Percentiles rank a stretch among this genome's conserved stretches.
Evolutionary conservation across 2,329 filamentous ascomycete genomes (phyloP).

Genomic region (Ambrosiella xylebori): DNA sequence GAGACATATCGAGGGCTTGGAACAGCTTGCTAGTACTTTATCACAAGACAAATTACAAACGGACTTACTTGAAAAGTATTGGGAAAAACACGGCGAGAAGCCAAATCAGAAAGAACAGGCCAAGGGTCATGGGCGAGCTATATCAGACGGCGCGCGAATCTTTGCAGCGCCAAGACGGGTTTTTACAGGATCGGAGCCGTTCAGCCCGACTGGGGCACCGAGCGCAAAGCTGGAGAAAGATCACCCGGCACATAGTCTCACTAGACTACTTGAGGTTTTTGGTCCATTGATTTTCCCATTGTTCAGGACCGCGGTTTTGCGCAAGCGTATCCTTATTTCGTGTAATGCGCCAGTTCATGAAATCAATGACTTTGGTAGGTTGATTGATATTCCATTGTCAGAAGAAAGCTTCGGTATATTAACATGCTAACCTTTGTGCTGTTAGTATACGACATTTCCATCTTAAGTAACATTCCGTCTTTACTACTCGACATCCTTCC

Average conservation of each 20-base stretch:
- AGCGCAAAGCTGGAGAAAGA: slow-evolving; percentile 22
- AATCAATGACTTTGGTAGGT: slow-evolving; percentile 73
- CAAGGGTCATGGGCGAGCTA: neutral
- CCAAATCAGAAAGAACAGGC: no score
- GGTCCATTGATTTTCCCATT: slow-evolving; percentile 86
- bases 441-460: slow-evolving; percentile 80
- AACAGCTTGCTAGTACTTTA: slow-evolving; percentile 54
- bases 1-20: slow-evolving; percentile 65
- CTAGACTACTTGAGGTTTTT: slow-evolving; percentile 61
- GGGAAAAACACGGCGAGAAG: slow-evolving; percentile 34
- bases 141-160: slow-evolving; percentile 1
- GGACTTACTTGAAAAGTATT: slow-evolving; percentile 58
- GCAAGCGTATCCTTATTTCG: slow-evolving; percentile 77
- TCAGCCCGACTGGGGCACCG: neutral
- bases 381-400: neutral
- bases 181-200: neutral
- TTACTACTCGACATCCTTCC: slow-evolving; percentile 55
- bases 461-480: slow-evolving; percentile 73
- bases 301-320: slow-evolving; percentile 67
- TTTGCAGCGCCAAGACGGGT: neutral
- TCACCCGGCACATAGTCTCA: slow-evolving; percentile 75
- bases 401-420: neutral
- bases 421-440: neutral
- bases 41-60: slow-evolving; percentile 48
- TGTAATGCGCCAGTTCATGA: slow-evolving; percentile 71